Conservation (phyloP, 306 rosid species). For the Trifolium dubium region DNA sequence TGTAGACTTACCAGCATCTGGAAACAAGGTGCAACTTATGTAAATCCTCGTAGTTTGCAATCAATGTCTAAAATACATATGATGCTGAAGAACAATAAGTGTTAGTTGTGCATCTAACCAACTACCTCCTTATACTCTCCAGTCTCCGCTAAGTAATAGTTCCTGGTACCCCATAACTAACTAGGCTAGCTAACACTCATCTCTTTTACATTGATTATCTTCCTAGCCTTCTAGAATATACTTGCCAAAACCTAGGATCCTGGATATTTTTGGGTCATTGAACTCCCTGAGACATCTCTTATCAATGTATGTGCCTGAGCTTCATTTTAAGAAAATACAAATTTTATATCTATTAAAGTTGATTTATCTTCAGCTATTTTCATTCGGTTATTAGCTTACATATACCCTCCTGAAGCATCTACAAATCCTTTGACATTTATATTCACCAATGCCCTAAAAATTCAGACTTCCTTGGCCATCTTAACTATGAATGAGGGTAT, state of each 20-base stretch:
- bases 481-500: conserved; percentile 2
- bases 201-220: conserved; percentile 1
- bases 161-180: neutral
- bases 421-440: neutral
- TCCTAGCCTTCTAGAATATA: neutral
- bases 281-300: neutral
- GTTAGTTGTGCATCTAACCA: neutral
- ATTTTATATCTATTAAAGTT: neutral
- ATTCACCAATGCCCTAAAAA: neutral
- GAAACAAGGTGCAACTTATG: conserved; percentile 32
- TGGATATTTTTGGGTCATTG: conserved; percentile 1
- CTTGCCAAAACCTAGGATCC: neutral
- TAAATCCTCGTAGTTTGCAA: conserved; percentile 8
- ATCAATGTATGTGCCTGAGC: neutral
- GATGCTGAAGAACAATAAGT: neutral
- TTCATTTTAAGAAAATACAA: conserved; percentile 8
- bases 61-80: conserved; percentile 15
- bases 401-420: conserved; percentile 14
- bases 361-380: conserved; percentile 1
- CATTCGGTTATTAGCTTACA: conserved; percentile 6
- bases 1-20: conserved; percentile 99
- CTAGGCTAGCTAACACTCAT: neutral
- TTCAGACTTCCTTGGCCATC: neutral
- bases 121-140: neutral
- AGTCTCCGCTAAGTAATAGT: neutral